Evolutionary conservation across 2,329 filamentous ascomycete genomes (phyloP).

Genomic region (Aspergillus tamarii): DNA sequence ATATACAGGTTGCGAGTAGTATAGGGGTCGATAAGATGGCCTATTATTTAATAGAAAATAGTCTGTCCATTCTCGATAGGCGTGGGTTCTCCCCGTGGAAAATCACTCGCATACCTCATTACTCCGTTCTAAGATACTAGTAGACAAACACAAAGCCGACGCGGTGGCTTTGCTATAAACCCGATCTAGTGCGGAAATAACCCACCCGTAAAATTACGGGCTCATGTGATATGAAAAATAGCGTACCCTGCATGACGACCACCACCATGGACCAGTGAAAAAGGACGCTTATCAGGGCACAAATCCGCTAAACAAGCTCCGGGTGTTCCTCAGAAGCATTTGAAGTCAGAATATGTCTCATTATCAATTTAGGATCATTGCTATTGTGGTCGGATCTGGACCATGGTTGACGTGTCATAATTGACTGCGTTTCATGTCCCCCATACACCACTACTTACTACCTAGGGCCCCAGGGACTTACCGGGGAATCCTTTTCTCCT

Average conservation of each 20-base stretch:
- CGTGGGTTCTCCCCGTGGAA: constrained; percentile 1
- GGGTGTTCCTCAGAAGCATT: not conserved
- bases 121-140: not conserved
- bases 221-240: constrained; percentile 13
- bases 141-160: constrained; percentile 4
- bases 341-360: constrained; percentile 1
- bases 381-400: constrained; percentile 16
- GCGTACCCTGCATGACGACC: constrained; percentile 6
- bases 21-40: not conserved
- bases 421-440: constrained; percentile 10
- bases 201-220: constrained; percentile 7
- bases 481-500: constrained; percentile 1
- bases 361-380: constrained; percentile 8
- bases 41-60: not conserved
- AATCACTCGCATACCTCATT: constrained; percentile 4
- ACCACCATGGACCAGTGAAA: constrained; percentile 1
- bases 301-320: not conserved
- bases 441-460: not conserved
- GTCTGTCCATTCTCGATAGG: not conserved
- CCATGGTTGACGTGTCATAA: constrained; percentile 24
- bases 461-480: not conserved
- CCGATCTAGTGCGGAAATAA: constrained; percentile 10
- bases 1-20: not conserved
- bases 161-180: not conserved
- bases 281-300: not conserved